A percentile compares a stretch with the other conserved stretches of the same genome.
Evolutionary conservation across 176 grass and related monocot genomes (phyloP).

Genomic region (Eleusine indica): DNA sequence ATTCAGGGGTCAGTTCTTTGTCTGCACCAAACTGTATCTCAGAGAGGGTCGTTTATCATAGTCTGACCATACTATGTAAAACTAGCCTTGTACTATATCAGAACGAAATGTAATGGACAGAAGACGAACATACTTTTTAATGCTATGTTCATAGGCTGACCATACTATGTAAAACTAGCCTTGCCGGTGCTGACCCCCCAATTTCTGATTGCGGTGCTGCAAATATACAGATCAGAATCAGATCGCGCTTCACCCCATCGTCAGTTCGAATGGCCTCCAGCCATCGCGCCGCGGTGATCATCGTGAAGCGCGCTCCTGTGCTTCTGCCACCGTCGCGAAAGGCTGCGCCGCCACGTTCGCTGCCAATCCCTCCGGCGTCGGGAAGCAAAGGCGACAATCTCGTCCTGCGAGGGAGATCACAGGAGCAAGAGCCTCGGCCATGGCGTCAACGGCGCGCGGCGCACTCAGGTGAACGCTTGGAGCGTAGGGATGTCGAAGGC

Average conservation of each 20-base stretch:
- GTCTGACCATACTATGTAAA: slow-evolving; percentile 43
- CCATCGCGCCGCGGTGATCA: background rate
- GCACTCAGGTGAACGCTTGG: background rate
- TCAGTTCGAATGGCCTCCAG: background rate
- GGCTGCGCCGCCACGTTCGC: background rate
- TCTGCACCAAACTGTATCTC: slow-evolving; percentile 29
- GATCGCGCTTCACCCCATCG: background rate
- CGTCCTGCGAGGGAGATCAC: background rate
- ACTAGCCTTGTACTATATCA: slow-evolving; percentile 34
- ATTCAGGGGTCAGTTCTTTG: slow-evolving; percentile 15
- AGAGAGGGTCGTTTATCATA: slow-evolving; percentile 17
- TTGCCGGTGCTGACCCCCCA: background rate
- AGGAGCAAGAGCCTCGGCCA: background rate
- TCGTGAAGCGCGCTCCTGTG: background rate
- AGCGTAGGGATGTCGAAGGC: background rate
- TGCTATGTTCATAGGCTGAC: background rate
- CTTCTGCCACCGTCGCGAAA: background rate
- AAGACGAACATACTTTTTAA: slow-evolving; percentile 24
- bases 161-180: background rate
- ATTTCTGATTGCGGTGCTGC: background rate
- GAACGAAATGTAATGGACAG: slow-evolving; percentile 29
- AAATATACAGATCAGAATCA: background rate
- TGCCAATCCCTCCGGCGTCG: background rate
- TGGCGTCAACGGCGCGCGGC: background rate
- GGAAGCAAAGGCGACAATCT: too few species aligned